Conservation (phyloP, 495 filamentous ascomycete genomes). For the Daldinia bambusicola region DNA sequence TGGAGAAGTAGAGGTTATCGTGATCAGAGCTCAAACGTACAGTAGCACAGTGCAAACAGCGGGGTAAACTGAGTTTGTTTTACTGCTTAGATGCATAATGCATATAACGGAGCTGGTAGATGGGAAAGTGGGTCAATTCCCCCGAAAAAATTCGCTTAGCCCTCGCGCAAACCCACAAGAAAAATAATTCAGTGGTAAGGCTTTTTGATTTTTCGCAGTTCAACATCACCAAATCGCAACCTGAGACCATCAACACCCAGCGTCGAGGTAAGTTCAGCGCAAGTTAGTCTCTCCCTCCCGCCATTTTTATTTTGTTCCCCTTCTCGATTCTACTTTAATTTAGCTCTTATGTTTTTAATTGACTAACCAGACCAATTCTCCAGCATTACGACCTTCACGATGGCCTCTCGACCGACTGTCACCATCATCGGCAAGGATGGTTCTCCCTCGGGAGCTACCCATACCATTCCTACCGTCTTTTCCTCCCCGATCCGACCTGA, state of each 20-base stretch:
- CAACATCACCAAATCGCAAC: conserved; percentile 40
- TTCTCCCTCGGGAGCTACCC: conserved; percentile 83
- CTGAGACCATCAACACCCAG: conserved; percentile 46
- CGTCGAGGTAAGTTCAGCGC: conserved; percentile 44
- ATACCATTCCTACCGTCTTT: conserved; percentile 95
- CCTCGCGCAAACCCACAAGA: conserved; percentile 49
- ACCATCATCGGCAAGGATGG: conserved; percentile 94
- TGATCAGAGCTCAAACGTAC: too few species aligned
- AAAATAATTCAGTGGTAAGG: conserved; percentile 44
- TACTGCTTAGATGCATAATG: conserved; percentile 16
- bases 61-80: neutral
- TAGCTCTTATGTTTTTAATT: conserved; percentile 16
- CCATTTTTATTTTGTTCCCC: neutral
- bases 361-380: conserved; percentile 14
- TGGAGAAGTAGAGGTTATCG: too few species aligned
- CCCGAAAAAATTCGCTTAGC: conserved; percentile 44
- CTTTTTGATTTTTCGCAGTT: conserved; percentile 40
- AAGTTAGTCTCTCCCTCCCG: conserved; percentile 1
- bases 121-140: conserved; percentile 14
- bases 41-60: neutral
- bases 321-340: conserved; percentile 3
- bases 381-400: conserved; percentile 61
- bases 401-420: conserved; percentile 95
- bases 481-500: conserved; percentile 95
- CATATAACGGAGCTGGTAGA: neutral